Evolutionary conservation across 164 flowering plant genomes (phyloP), one percentile per base, ranked within the genome.

Genomic region (Cinnamomum chago): DNA sequence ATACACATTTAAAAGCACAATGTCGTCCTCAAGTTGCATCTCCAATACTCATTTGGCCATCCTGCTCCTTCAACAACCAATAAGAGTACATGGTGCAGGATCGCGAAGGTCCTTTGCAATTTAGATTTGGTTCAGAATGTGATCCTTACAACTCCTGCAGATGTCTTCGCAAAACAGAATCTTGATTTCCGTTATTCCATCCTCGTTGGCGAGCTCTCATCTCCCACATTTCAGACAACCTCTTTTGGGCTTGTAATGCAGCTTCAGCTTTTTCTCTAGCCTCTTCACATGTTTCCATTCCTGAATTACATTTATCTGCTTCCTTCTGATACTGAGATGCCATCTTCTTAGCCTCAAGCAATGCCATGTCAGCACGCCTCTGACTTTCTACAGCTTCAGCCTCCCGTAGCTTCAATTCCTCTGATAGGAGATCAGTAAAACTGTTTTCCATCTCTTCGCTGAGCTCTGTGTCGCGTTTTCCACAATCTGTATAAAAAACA

Each of bases 241-340:
- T 87, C 83, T 84, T 90, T 76, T 92, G 98, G 15, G 87, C 89
- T 25, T 69, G 73, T 67, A 92, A 81, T 28, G 89, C 82, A 27
- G 82, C 88, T 79, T 92, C 97, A 22, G 97, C 82, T 75, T 85
- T 92, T 71, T 92, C 98, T 78, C 96, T 88, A 40, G 98, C 97
- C 78, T 88, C 97, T 76, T 92, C 98, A 70, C 97, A 94, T 15
- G 97, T 92, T 78, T 90, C 98, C 97, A 94, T 94, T 52, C 98
- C 97, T 27, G 97, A 94, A 71, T 86, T 94, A 84, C 98, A 94
- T 78, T 94, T 94, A 83, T 94, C 97, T 25, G 97, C 98, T 74
- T 94, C 98, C 81, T 94, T 94, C 80, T 89, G 97, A 77, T 92
- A 94, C 58, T 87, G 91, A 30, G 98, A 94, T 62, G 97, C 85